A percentile compares a stretch with the other conserved stretches of the same genome.
phyloP scores from a whole-genome alignment of 345 rosid species.

The Passiflora organensis region DNA sequence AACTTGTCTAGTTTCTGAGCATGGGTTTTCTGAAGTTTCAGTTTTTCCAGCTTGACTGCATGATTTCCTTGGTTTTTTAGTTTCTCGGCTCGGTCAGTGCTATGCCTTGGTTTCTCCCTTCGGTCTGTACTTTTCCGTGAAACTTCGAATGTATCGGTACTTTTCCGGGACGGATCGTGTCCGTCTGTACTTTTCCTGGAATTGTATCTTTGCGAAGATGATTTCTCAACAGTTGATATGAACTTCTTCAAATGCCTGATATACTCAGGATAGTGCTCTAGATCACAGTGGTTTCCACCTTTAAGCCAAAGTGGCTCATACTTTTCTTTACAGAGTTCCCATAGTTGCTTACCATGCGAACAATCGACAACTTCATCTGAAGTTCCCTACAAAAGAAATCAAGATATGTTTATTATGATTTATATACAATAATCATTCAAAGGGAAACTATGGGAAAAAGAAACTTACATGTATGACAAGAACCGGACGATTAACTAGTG shows the following conservation, averaged over 20 bases:
- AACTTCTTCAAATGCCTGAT: slow-evolving; percentile 86
- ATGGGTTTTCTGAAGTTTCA: slow-evolving; percentile 18
- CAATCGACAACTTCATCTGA: slow-evolving; percentile 90
- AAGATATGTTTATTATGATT: slow-evolving; percentile 2
- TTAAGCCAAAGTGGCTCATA: slow-evolving; percentile 91
- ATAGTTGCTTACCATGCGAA: slow-evolving; percentile 90
- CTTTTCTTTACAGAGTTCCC: slow-evolving; percentile 96
- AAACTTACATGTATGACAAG: slow-evolving; percentile 86
- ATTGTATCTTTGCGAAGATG: slow-evolving; percentile 53
- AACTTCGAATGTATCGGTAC: slow-evolving; percentile 57
- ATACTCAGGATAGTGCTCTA: slow-evolving; percentile 82
- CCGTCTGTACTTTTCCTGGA: slow-evolving; percentile 61
- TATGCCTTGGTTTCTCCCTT: slow-evolving; percentile 67
- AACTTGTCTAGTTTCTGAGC: slow-evolving; percentile 23
- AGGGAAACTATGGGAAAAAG: no score
- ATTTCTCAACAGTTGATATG: slow-evolving; percentile 66
- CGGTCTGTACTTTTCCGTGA: slow-evolving; percentile 67
- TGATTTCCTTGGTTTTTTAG: slow-evolving; percentile 43
- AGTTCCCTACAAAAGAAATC: slow-evolving; percentile 55
- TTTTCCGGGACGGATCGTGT: slow-evolving; percentile 47
- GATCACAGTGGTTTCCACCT: slow-evolving; percentile 86
- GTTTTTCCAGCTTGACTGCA: slow-evolving; percentile 22
- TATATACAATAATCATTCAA: background rate
- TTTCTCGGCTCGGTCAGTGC: slow-evolving; percentile 57
- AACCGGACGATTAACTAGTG: slow-evolving; percentile 80